Evolutionary conservation across 331 rosid species (phyloP).

Genomic region (Arachis monticola): DNA sequence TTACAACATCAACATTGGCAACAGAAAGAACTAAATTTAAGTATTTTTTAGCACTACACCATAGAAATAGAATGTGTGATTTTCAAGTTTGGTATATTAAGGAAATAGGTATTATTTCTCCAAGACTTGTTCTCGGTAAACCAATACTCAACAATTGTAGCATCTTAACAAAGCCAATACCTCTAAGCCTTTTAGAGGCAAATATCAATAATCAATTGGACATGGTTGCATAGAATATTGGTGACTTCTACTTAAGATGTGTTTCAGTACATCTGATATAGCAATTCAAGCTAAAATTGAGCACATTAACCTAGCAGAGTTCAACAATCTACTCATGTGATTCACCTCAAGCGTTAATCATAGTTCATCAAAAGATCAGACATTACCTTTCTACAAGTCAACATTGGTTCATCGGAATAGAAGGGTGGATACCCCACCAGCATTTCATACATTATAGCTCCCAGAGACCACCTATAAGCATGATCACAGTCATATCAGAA

Average conservation of each 20-base stretch:
- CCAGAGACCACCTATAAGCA: constrained; percentile 93
- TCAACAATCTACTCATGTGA: constrained; percentile 3
- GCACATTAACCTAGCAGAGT: constrained; percentile 13
- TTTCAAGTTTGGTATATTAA: constrained; percentile 1
- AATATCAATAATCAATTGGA: too few species aligned
- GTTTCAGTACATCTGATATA: too few species aligned
- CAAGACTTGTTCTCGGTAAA: not conserved
- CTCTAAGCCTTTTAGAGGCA: not conserved
- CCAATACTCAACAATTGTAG: not conserved
- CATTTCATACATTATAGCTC: constrained; percentile 99
- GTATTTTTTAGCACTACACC: not conserved
- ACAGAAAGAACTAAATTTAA: not conserved
- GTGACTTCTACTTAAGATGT: too few species aligned
- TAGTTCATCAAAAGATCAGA: constrained; percentile 15
- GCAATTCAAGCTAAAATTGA: not conserved
- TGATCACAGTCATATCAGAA: constrained; percentile 41
- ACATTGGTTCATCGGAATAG: constrained; percentile 95
- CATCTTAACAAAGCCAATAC: constrained; percentile 5
- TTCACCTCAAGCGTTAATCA: constrained; percentile 26
- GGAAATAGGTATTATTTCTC: not conserved
- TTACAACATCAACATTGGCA: not conserved
- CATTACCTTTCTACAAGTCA: constrained; percentile 96
- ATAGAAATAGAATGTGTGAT: constrained; percentile 18
- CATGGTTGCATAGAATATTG: too few species aligned
- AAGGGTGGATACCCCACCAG: constrained; percentile 98